Percentiles rank a stretch among this genome's conserved stretches.
Conservation (phyloP, 352 stramenopile genomes). For the Saprolegnia diclina region DNA sequence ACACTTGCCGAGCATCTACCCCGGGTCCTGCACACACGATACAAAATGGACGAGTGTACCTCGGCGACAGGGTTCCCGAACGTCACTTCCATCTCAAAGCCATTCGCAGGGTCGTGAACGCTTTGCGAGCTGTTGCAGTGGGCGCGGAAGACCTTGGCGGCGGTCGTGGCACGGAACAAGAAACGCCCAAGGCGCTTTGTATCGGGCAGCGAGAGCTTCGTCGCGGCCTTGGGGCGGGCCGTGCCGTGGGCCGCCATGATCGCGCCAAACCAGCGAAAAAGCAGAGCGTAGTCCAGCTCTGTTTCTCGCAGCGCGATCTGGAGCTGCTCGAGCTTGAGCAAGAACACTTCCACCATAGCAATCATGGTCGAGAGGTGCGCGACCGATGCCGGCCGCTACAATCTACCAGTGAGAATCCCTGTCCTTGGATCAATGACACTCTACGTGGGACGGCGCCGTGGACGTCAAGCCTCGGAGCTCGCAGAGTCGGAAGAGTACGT, state of each 20-base stretch:
- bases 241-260: slow-evolving; percentile 1
- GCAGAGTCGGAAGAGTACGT: slow-evolving; percentile 19
- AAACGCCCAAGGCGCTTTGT: slow-evolving; percentile 21
- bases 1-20: slow-evolving; percentile 8
- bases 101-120: background rate
- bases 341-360: background rate
- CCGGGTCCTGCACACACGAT: too few species aligned
- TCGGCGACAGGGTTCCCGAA: slow-evolving; percentile 18
- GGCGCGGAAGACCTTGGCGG: background rate
- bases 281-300: slow-evolving; percentile 12
- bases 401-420: background rate
- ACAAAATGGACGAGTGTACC: background rate
- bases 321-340: background rate
- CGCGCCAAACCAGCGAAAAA: slow-evolving; percentile 7
- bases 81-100: slow-evolving; percentile 14
- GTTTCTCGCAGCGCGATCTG: slow-evolving; percentile 7
- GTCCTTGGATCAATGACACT: background rate
- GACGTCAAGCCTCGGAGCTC: slow-evolving; percentile 17
- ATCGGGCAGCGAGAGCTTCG: slow-evolving; percentile 3
- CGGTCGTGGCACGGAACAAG: background rate
- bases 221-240: background rate
- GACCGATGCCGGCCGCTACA: background rate
- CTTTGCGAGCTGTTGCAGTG: background rate
- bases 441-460: background rate
- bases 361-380: slow-evolving; percentile 8